A percentile compares a stretch with the other conserved stretches of the same genome.
phyloP scores from a whole-genome alignment of 805 yeast genomes.

The Candida piceae region DNA sequence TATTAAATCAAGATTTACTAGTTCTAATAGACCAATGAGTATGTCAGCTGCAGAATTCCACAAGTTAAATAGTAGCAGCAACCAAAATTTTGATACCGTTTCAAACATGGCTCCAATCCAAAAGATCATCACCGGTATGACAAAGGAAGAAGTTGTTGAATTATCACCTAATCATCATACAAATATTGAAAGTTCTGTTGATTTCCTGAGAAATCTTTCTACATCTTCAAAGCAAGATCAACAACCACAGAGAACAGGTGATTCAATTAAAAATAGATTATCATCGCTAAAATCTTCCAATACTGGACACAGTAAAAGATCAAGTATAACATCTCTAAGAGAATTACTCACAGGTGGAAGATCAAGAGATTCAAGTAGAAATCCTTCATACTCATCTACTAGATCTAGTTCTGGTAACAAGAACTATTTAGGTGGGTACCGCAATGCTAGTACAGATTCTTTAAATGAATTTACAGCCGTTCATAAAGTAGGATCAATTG shows the following conservation, averaged over 20 bases:
- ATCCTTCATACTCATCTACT: constrained; percentile 15
- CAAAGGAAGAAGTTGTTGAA: constrained; percentile 30
- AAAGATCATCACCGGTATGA: constrained; percentile 27
- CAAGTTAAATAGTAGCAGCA: too few relatives aligned
- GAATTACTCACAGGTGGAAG: constrained; percentile 32
- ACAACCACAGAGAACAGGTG: constrained; percentile 23
- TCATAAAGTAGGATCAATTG: constrained; percentile 6
- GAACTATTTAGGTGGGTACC: neutral
- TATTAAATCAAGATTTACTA: neutral
- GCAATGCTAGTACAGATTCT: constrained; percentile 19
- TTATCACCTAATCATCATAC: constrained; percentile 26
- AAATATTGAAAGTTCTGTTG: constrained; percentile 33
- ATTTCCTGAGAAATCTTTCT: constrained; percentile 32
- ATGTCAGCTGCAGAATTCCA: constrained; percentile 29
- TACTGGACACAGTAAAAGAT: constrained; percentile 24
- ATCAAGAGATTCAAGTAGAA: constrained; percentile 20
- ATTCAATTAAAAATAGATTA: constrained; percentile 16
- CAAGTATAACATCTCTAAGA: constrained; percentile 32
- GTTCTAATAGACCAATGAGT: constrained; percentile 32
- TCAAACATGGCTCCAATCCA: constrained; percentile 12
- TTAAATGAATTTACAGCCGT: constrained; percentile 16
- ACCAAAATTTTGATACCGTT: too few relatives aligned
- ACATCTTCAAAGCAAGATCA: neutral
- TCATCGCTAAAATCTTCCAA: constrained; percentile 14
- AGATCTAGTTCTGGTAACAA: constrained; percentile 14